These are phyloP conservation scores for Pseudocohnilembus persalinus DNA, from an alignment of 169 alveolate genomes.

Conservation along the genomic window DNA sequence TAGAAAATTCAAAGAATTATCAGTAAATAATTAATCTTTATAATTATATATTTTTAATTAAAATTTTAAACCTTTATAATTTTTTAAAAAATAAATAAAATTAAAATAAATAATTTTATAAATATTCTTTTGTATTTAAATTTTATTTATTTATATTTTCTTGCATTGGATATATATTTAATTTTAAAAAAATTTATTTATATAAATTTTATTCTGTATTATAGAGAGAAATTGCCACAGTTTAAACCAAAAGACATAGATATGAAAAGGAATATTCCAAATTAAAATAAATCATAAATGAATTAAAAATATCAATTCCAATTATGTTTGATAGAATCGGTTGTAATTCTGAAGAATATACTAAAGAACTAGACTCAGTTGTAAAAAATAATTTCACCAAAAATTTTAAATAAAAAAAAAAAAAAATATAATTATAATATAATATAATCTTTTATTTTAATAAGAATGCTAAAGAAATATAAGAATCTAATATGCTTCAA, in stretches of 20 bases:
- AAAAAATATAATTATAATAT: slow-evolving; percentile 1
- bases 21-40: too few relatives aligned
- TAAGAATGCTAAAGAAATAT: slow-evolving; percentile 16
- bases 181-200: too few relatives aligned
- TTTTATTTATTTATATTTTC: too few relatives aligned
- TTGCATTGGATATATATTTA: too few relatives aligned
- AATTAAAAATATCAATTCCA: slow-evolving; percentile 16
- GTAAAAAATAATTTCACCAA: background rate
- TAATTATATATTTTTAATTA: too few relatives aligned
- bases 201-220: background rate
- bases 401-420: background rate
- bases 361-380: slow-evolving; percentile 20
- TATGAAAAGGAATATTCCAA: slow-evolving; percentile 3
- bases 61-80: too few relatives aligned
- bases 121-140: too few relatives aligned
- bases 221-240: background rate
- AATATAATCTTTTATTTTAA: background rate
- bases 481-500: slow-evolving; percentile 19
- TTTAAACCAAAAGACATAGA: background rate
- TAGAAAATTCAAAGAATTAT: background rate
- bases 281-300: background rate
- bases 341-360: slow-evolving; percentile 30
- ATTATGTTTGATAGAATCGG: slow-evolving; percentile 22
- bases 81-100: too few relatives aligned
- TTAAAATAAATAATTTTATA: too few relatives aligned